Base-by-base conservation (phyloP, 1,284 basidiomycete species). In the Butyriboletus appendiculatus region DNA sequence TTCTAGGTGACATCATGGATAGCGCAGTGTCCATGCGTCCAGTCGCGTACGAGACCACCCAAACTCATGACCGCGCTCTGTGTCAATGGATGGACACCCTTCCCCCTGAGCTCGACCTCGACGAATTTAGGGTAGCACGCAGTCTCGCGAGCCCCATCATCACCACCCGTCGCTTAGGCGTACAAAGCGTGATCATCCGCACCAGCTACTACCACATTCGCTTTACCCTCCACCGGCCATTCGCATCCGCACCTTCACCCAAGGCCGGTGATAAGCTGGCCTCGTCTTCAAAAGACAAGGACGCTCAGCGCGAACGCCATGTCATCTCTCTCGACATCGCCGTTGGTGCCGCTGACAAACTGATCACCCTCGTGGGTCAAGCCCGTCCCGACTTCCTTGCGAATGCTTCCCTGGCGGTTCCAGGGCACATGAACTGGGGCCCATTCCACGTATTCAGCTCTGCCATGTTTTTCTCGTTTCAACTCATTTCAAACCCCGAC, bases 401-500 rank as follows among this genome's bases (percentile, higher is more conserved):
- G 28, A 87, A 85, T 57, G 78, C 81, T 11, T 80, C 83, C 10
- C 73, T 88, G 59, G 80, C 85, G 6, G 86, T 90, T 9, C 86
- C 87, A 37, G 88, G 86, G 2, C 89, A 92, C 70, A 84, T 91
- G 81, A 86, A 83, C 63, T 90, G 89, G 88, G 85, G 84, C 4
- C 86, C 87, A 0, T 86, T 88, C 73, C 89, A 92, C 67, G 82
- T 85, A 60, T 92, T 92, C 75, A 86, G 86, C 45, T 88, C 89
- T 14, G 87, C 87, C 48, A 91, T 92, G 86, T 91, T 91, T 73
- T 91, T 91, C 78, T 88, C 86, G 18, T 90, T 91, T 74, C 88
- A 91, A 65, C 78, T 91, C 38, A 86, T 91, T 62, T 81, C 84
- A 45, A 84, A 87, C 62, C 86, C 89, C 44, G 85, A 88, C 53